Evolutionary conservation across 331 rosid genomes (phyloP), one percentile per base, ranked within the genome.

Genomic region (Rosa hybrid): DNA sequence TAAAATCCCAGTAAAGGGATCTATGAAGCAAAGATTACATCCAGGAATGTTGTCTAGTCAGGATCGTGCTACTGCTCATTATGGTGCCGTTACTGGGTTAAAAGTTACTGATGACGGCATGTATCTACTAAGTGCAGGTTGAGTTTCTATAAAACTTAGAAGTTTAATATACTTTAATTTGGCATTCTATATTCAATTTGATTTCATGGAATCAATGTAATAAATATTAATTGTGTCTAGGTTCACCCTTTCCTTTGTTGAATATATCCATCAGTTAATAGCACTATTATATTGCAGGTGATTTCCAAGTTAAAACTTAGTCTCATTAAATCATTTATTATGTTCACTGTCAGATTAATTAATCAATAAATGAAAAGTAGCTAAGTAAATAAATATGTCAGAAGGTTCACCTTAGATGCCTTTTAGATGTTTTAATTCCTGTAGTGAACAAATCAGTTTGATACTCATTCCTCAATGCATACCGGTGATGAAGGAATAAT

Each of bases 41-140:
- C 98, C 99, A 21, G 99, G 99, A 72, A 83, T 95, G 96, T 80
- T 93, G 80, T 91, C 99, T 73, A 84, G 89, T 77, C 96, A 91
- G 88, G 96, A 95, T 86, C 96, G 90, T 70, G 97, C 97, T 4
- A 92, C 97, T 54, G 97, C 98, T 85, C 98, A 93, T 88, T 95
- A 93, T 68, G 98, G 99, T 87, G 92, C 99, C 30, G 97, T 95
- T 75, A 93, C 92, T 25, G 98, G 98, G 77, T 85, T 95, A 82
- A 93, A 93, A 86, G 90, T 81, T 20, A 93, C 94, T 12, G 94
- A 89, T 69, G 96, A 90, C 51, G 98, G 97, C 91, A 85, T 91
- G 99, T 86, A 91, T 84, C 98, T 93, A 82, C 91, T 95, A 27
- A 95, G 97, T 79, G 94, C 99, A 95, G 97, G 96, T 91, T 72